A percentile compares a stretch with the other conserved stretches of the same genome.
These are phyloP conservation scores for Plasmodium malariae DNA, from an alignment of 169 alveolate genomes.

Conservation along the genomic window DNA sequence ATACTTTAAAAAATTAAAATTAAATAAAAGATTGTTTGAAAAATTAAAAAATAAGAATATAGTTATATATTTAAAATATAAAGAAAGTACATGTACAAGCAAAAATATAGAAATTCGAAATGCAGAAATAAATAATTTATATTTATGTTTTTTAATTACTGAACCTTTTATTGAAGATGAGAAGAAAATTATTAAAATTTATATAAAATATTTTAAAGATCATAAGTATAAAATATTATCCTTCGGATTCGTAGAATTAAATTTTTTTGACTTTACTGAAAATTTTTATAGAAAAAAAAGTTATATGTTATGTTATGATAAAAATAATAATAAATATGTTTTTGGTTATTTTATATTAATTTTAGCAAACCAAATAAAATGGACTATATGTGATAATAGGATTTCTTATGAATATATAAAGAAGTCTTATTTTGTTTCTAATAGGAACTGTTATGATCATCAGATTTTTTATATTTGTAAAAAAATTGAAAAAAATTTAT, in stretches of 20 bases:
- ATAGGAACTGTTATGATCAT: slow-evolving; percentile 42
- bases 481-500: slow-evolving; percentile 41
- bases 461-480: slow-evolving; percentile 72
- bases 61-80: slow-evolving; percentile 66
- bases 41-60: slow-evolving; percentile 62
- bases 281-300: slow-evolving; percentile 71
- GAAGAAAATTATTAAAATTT: slow-evolving; percentile 59
- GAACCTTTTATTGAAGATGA: slow-evolving; percentile 57
- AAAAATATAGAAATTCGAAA: slow-evolving; percentile 33
- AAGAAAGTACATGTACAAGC: slow-evolving; percentile 64
- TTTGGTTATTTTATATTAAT: slow-evolving; percentile 68
- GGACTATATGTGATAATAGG: slow-evolving; percentile 59
- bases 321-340: slow-evolving; percentile 51
- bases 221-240: slow-evolving; percentile 68
- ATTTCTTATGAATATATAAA: slow-evolving; percentile 26
- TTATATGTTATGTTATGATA: slow-evolving; percentile 73
- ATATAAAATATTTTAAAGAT: slow-evolving; percentile 72
- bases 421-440: slow-evolving; percentile 45
- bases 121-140: slow-evolving; percentile 48
- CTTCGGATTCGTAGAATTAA: slow-evolving; percentile 61
- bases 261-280: slow-evolving; percentile 34
- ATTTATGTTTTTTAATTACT: slow-evolving; percentile 53
- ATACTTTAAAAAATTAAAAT: slow-evolving; percentile 56
- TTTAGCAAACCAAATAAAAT: slow-evolving; percentile 66
- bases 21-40: slow-evolving; percentile 59